These are phyloP conservation scores for Glycyrrhiza uralensis DNA, from an alignment of 306 rosid genomes.

Conservation along the genomic window DNA sequence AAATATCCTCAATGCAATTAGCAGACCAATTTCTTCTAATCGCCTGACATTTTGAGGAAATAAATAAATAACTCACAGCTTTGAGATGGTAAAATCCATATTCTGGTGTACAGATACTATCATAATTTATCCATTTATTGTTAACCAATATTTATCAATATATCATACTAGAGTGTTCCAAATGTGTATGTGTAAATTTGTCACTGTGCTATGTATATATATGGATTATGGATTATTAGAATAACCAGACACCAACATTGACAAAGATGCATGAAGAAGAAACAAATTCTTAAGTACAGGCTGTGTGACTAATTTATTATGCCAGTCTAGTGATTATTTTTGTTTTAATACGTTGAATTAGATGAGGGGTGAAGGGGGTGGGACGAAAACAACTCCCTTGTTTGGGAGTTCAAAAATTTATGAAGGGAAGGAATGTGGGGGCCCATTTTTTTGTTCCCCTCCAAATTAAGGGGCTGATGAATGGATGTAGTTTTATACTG, in stretches of 20 bases:
- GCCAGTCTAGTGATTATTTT: background rate
- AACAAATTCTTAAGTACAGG: slow-evolving; percentile 1
- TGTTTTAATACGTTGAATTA: background rate
- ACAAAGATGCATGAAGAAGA: slow-evolving; percentile 4
- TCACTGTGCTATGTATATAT: background rate
- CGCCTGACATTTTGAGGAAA: background rate
- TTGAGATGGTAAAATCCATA: background rate
- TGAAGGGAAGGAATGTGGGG: background rate
- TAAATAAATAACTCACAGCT: background rate
- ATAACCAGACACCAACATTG: background rate
- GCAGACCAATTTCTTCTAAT: slow-evolving; percentile 14
- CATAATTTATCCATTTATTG: background rate
- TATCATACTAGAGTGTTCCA: background rate
- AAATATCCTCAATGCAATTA: slow-evolving; percentile 15
- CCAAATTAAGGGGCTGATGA: background rate
- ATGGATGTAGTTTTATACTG: background rate
- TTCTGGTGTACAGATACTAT: slow-evolving; percentile 1
- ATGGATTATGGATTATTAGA: background rate
- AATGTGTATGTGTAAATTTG: background rate
- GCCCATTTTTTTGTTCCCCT: background rate
- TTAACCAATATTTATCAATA: background rate
- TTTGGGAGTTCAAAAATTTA: background rate
- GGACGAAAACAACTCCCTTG: slow-evolving; percentile 5
- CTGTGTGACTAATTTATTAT: background rate
- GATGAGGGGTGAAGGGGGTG: background rate